Evolutionary conservation across 1,139 yeast species (phyloP).

Genomic region (Geotrichum bryndzae): DNA sequence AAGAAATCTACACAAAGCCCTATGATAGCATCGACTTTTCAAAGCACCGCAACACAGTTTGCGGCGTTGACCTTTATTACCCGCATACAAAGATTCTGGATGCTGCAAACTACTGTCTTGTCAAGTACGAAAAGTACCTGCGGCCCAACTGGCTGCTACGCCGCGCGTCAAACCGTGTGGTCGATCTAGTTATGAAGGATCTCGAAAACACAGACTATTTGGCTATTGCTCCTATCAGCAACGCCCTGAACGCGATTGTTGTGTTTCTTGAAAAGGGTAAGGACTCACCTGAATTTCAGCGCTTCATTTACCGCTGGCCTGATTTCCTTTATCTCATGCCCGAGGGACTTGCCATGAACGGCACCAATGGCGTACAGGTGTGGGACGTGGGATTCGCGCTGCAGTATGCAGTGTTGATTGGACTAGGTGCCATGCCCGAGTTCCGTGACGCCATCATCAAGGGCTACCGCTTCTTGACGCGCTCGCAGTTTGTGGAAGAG

Average conservation of each 20-base stretch:
- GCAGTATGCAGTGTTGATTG: slow-evolving; percentile 77
- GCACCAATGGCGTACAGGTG: slow-evolving; percentile 95
- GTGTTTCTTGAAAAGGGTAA: slow-evolving; percentile 63
- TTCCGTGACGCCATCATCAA: slow-evolving; percentile 56
- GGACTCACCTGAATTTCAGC: slow-evolving; percentile 55
- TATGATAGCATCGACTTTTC: slow-evolving; percentile 64
- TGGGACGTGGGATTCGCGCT: slow-evolving; percentile 95
- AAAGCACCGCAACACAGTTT: slow-evolving; percentile 71
- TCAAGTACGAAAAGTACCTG: slow-evolving; percentile 57
- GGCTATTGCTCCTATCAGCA: slow-evolving; percentile 91
- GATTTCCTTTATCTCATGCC: slow-evolving; percentile 82
- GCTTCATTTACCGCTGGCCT: slow-evolving; percentile 54
- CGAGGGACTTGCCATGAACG: slow-evolving; percentile 89
- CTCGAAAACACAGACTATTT: slow-evolving; percentile 70
- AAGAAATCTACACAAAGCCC: slow-evolving; percentile 68
- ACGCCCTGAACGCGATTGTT: slow-evolving; percentile 75
- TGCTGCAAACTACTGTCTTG: slow-evolving; percentile 54
- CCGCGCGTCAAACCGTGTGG: slow-evolving; percentile 48
- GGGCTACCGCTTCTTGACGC: slow-evolving; percentile 65
- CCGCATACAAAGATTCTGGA: slow-evolving; percentile 76
- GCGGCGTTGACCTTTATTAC: slow-evolving; percentile 88
- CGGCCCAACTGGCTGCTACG: slow-evolving; percentile 71
- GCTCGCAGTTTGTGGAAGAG: slow-evolving; percentile 80
- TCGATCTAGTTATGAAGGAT: slow-evolving; percentile 67
- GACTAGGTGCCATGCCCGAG: slow-evolving; percentile 64